Evolutionary conservation across 208 protist species (phyloP), one percentile per base, ranked within the genome.

Genomic region (Leishmania turanica): DNA sequence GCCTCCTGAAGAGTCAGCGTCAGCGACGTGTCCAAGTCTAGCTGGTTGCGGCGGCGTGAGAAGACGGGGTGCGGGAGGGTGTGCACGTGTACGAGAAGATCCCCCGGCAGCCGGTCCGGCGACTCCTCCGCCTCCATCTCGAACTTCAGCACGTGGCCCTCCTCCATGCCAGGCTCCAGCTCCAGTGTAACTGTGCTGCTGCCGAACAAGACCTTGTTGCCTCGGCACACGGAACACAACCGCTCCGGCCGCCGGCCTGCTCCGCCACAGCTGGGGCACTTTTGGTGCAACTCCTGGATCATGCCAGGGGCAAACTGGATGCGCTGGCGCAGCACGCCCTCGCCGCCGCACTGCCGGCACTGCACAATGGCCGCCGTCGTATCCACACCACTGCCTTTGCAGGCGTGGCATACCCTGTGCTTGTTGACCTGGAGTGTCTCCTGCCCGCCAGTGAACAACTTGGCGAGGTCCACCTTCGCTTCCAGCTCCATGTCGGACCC

Each of bases 401-500:
- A 97, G 40, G 56, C n/a, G 24, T 53, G 78, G 84, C 95, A 96
- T 51, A 99, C 80, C 83, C 98, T 98, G 69, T 97, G 91, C 70
- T 99, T 95, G 49, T 91, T 80, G 42, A 99, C 53, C 7, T 78
- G 84, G n/a, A 99, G 21, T 49, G 89, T 80, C 40, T 87, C 75
- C 54, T 91, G 82, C 31, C 88, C 78, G 78, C 99, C 98, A 4
- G 91, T 99, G 91, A 99, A 99, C 37, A 99, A 75, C 77, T 97
- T 88, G 60, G 98, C 92, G 19, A 99, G 92, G 13, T 86, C 88
- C 4, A 99, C 91, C 27, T 89, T 87, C 31, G 98, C 72, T 17
- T 82, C 80, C 40, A 93, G 85, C 71, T 97, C 87, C 51, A 96
- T 86, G 77, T 98, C 89, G 27, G 97, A 87, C 15, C 94, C 97